Base-by-base conservation (phyloP, 2,329 filamentous ascomycete species). In the Colletotrichum sp. region DNA sequence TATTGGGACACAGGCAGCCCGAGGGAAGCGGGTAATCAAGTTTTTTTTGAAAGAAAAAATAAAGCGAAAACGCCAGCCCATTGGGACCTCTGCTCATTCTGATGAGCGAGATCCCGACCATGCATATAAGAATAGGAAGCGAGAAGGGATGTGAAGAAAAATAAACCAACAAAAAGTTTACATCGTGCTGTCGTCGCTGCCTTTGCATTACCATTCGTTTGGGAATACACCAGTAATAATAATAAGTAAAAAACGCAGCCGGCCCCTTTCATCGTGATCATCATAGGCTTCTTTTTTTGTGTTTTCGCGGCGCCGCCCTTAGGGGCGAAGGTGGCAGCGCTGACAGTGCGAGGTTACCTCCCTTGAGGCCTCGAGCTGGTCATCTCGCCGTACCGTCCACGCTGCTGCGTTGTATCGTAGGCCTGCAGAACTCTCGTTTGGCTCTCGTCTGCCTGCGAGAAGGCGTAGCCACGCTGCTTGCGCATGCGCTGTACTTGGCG, bases 401-500 rank as follows among this genome's bases (percentile, higher is more conserved):
- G 92, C 83, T 95, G 92, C 84, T 94, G 93, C 78, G 97, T 99
- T 68, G 97, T 99, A 87, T 99, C 97, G 86, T 99, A 99, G 77
- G 97, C 97, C 87, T 98, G 96, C 82, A 99, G 90, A 78, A 99
- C 95, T 80, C 96, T 92, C 79, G 96, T 98, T 87, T 99, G 97
- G 81, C 94, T 95, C 85, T 99, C 97, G 83, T 99, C 97, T 74
- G 96, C 98, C 86, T 98, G 96, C 80, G 95, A 98, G 86, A 99
- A 99, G 77, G 97, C 97, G 83, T 99, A 99, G 39, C 97, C 97
- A 82, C 97, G 94, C 87, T 99, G 97, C 87, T 99, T 99, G 83
- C 97, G 95, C 97, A 99, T 99, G 78, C 97, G 95, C 87, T 99
- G 97, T 55, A 99, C 97, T 86, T 99, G 97, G 68, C 97, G 93